Evolutionary conservation across 2,329 filamentous ascomycete species (phyloP), one percentile per base, ranked within the genome.

Genomic region (Alternaria sp.): DNA sequence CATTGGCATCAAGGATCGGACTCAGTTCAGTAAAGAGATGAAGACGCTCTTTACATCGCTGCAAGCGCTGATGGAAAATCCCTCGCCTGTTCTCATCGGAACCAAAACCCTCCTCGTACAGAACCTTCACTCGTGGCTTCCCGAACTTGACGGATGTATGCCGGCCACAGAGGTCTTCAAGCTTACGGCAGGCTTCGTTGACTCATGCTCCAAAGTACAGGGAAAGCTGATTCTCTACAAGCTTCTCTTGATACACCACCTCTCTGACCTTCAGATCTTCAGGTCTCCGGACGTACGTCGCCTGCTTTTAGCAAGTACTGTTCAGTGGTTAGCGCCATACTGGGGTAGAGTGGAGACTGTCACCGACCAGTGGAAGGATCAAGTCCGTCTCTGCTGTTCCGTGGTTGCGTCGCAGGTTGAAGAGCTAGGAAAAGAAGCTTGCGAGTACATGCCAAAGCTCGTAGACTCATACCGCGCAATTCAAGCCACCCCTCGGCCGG

Each of bases 71-170:
- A 97, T 99, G 92, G 89, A 90, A 62, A 97, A 93, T 76, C 85
- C 89, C 2, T 91, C 93, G 3, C 92, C 95, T 0, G 89, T 94
- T 18, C 83, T 98, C 25, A 92, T 98, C 14, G 95, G 95, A 34
- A 98, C 92, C 65, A 97, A 99, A 80, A 98, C 95, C 0, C 83
- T 99, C 51, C 89, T 96, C 3, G 93, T 98, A 12, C 95, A 99
- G 78, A 93, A 98, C 77, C 97, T 98, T 77, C 94, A 98, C 75
- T 92, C 92, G 0, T 99, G 95, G 95, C 83, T 99, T n/a, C 94
- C 95, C 0, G 94, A 98, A 75, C 87, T 99, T 10, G 85, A 88
- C 0, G 88, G 90, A 2, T 84, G 95, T 38, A 85, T 98, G 74
- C 87, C 86, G 4, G 89, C 90, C 0, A 90, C 93, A 70, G 94